Percentiles rank a stretch among this genome's conserved stretches.
phyloP scores from a whole-genome alignment of 768 basidiomycete species.

The Leucocoprinus sp. region DNA sequence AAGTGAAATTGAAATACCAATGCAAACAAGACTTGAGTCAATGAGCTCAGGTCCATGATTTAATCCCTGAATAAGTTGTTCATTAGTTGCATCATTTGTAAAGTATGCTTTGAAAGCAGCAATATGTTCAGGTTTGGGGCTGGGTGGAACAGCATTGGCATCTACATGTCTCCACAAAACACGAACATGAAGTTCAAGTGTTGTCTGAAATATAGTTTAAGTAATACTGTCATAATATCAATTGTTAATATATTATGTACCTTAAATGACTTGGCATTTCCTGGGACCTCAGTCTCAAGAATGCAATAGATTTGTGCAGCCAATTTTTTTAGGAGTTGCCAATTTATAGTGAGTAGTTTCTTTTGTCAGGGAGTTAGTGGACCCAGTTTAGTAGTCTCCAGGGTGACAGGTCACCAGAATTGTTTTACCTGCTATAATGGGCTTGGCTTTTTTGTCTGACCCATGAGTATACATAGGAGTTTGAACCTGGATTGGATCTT shows the following conservation, averaged over 20 bases:
- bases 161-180: conserved; percentile 8
- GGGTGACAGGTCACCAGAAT: too few species aligned
- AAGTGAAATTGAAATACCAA: conserved; percentile 8
- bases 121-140: conserved; percentile 1
- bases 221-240: neutral
- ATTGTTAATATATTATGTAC: neutral
- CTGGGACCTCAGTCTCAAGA: neutral
- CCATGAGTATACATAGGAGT: too few species aligned
- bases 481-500: too few species aligned
- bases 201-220: neutral
- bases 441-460: too few species aligned
- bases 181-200: conserved; percentile 11
- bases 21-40: conserved; percentile 1
- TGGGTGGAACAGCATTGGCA: conserved; percentile 8
- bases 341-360: too few species aligned
- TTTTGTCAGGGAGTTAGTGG: too few species aligned
- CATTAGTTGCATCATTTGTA: neutral
- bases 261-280: neutral
- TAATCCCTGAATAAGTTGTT: neutral
- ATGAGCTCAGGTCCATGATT: conserved; percentile 5
- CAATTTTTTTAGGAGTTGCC: neutral
- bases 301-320: neutral
- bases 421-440: too few species aligned
- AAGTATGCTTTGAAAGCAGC: conserved; percentile 3
- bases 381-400: too few species aligned